Percentiles rank a stretch among this genome's conserved stretches.
phyloP scores from a whole-genome alignment of 139 green algal genomes.

The Pseudopediastrum boryanum region DNA sequence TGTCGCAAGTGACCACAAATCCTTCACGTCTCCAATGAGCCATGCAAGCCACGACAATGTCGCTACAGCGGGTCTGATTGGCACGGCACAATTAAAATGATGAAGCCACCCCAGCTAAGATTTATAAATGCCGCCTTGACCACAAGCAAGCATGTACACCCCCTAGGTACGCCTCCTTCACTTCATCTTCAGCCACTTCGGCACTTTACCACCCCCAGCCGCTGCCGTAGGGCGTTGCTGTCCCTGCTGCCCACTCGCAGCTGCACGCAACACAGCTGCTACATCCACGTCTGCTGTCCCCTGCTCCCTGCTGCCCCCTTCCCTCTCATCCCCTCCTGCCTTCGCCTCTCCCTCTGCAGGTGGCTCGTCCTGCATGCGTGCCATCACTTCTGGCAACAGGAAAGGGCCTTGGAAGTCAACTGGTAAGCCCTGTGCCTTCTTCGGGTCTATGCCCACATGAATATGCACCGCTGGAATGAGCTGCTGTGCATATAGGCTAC shows the following conservation, averaged over 20 bases:
- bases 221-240: neutral
- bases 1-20: too few relatives aligned
- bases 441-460: conserved; percentile 26
- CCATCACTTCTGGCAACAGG: conserved; percentile 18
- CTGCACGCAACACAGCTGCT: too few relatives aligned
- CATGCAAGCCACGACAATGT: too few relatives aligned
- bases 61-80: too few relatives aligned
- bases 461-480: conserved; percentile 35
- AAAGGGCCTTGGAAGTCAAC: neutral
- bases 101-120: too few relatives aligned
- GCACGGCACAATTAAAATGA: too few relatives aligned
- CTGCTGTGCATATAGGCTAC: conserved; percentile 21
- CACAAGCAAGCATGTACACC: too few relatives aligned
- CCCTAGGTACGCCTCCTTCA: too few relatives aligned
- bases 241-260: neutral
- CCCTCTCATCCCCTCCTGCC: neutral
- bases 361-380: conserved; percentile 28
- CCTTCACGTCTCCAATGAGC: too few relatives aligned
- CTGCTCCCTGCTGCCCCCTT: neutral
- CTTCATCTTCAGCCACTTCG: conserved; percentile 40
- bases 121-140: too few relatives aligned
- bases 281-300: neutral
- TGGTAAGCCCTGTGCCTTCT: neutral
- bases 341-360: neutral
- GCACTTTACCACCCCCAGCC: conserved; percentile 21